Evolutionary conservation across 805 yeast genomes (phyloP).

Genomic region (Saturnispora saitoi): DNA sequence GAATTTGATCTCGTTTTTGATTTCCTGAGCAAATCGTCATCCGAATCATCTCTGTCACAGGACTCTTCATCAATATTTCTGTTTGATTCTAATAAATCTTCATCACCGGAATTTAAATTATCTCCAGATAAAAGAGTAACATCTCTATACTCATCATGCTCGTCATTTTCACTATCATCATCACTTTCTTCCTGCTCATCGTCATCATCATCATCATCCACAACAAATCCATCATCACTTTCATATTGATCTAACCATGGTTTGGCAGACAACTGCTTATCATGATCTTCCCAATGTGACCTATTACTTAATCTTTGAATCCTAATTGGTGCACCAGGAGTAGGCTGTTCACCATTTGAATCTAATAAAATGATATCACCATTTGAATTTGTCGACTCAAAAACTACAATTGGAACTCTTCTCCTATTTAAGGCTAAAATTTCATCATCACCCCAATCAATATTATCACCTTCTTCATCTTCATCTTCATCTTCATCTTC

Average conservation of each 20-base stretch:
- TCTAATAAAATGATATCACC: neutral
- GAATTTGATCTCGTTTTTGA: neutral
- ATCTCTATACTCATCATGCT: neutral
- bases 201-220: conserved; percentile 12
- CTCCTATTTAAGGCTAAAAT: neutral
- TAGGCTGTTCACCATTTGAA: conserved; percentile 2
- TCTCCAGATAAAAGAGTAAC: neutral
- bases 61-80: neutral
- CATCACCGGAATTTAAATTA: conserved; percentile 10
- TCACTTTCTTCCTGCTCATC: neutral
- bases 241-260: conserved; percentile 8
- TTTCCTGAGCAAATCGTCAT: neutral
- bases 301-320: neutral
- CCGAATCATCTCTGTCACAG: neutral
- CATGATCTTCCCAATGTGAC: neutral
- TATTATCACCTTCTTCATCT: conserved; percentile 1
- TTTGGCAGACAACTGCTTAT: neutral
- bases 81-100: conserved; percentile 6
- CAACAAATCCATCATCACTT: conserved; percentile 15
- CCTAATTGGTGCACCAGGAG: neutral
- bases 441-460: conserved; percentile 5
- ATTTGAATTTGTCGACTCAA: neutral
- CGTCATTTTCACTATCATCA: conserved; percentile 2
- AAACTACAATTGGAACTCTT: neutral
- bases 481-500: conserved; percentile 2